A percentile compares a stretch with the other conserved stretches of the same genome.
Evolutionary conservation across 768 basidiomycete genomes (phyloP).

Genomic region (Leccinum longicurvipes): DNA sequence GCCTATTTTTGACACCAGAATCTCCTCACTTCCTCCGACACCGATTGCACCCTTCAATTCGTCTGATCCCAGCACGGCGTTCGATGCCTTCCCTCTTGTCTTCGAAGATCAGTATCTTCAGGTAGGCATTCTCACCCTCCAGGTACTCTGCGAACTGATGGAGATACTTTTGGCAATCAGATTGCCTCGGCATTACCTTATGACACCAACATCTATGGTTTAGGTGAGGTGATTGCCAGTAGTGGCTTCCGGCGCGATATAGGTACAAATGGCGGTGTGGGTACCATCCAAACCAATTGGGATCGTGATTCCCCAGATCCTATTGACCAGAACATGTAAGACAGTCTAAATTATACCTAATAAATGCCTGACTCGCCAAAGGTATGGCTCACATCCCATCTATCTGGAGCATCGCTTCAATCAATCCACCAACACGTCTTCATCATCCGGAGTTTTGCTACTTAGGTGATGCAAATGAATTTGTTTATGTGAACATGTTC

Average conservation of each 20-base stretch:
- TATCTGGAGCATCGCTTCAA: slow-evolving; percentile 75
- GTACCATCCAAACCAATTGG: slow-evolving; percentile 69
- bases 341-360: neutral
- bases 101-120: slow-evolving; percentile 83
- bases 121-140: slow-evolving; percentile 29
- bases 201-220: slow-evolving; percentile 71
- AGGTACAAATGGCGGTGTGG: slow-evolving; percentile 43
- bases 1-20: slow-evolving; percentile 71
- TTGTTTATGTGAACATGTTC: neutral
- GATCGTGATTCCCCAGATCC: slow-evolving; percentile 61
- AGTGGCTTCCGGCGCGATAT: slow-evolving; percentile 67
- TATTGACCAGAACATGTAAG: slow-evolving; percentile 63
- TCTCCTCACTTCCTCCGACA: slow-evolving; percentile 55
- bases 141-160: neutral
- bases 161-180: slow-evolving; percentile 27
- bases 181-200: slow-evolving; percentile 63
- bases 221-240: slow-evolving; percentile 70
- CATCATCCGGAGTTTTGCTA: slow-evolving; percentile 75
- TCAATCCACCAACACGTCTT: slow-evolving; percentile 43
- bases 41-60: slow-evolving; percentile 55
- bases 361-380: slow-evolving; percentile 20
- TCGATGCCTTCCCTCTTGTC: slow-evolving; percentile 65
- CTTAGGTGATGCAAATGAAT: slow-evolving; percentile 44
- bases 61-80: slow-evolving; percentile 48
- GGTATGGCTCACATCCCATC: slow-evolving; percentile 71